Conservation (phyloP, 2,329 filamentous ascomycete species). For the Berkeleyomyces basicola region DNA sequence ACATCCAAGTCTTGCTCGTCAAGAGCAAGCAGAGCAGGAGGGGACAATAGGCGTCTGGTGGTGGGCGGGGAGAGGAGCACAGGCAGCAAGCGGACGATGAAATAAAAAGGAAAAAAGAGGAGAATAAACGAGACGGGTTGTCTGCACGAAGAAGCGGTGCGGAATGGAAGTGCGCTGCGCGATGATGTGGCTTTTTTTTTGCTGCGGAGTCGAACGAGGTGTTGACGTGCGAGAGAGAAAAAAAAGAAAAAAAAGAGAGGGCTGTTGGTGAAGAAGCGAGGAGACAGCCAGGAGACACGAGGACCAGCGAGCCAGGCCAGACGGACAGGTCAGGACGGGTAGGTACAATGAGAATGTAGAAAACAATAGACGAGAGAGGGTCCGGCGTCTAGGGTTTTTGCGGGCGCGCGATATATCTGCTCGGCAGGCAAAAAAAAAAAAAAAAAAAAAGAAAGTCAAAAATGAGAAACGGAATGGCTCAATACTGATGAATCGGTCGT, state of each 20-base stretch:
- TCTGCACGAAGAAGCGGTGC: background rate
- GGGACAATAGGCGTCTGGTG: background rate
- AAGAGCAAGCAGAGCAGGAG: conserved; percentile 6
- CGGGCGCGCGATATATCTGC: background rate
- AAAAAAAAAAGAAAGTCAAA: background rate
- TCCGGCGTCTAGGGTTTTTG: background rate
- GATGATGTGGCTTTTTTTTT: conserved; percentile 12
- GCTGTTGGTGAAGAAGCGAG: background rate
- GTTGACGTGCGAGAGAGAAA: background rate
- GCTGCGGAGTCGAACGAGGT: background rate
- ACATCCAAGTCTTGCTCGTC: conserved; percentile 14
- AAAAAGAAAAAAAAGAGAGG: background rate
- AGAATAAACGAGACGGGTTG: background rate
- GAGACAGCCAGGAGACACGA: background rate
- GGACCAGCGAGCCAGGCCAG: background rate
- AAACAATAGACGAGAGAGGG: background rate
- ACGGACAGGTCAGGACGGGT: background rate
- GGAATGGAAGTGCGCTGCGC: conserved; percentile 6
- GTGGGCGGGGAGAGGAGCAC: background rate
- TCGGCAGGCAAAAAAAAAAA: background rate
- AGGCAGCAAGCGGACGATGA: background rate
- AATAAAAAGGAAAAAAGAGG: background rate
- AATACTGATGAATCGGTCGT: background rate
- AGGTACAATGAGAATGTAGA: background rate
- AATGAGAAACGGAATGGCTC: background rate